phyloP scores from a whole-genome alignment of 1,139 yeast species.

The Protomyces pachydermus region DNA sequence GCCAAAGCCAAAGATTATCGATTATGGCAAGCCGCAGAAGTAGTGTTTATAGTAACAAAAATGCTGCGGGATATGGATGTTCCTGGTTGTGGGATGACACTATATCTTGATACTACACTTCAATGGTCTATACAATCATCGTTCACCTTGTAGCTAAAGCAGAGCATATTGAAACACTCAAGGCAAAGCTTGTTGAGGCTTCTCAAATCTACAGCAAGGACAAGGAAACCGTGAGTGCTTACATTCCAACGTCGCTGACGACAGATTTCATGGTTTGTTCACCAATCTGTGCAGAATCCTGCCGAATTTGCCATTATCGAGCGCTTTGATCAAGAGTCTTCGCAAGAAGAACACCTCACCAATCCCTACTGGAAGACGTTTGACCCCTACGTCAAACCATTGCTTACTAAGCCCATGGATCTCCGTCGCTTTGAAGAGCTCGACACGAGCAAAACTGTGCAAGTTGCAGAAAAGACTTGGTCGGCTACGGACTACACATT shows the following conservation, averaged over 20 bases:
- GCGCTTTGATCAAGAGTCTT: slow-evolving; percentile 9
- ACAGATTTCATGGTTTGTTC: slow-evolving; percentile 5
- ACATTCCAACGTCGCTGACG: neutral
- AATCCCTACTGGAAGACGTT: slow-evolving; percentile 25
- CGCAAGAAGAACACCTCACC: slow-evolving; percentile 20
- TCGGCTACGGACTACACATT: slow-evolving; percentile 8
- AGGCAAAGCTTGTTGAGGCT: slow-evolving; percentile 19
- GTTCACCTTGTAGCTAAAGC: slow-evolving; percentile 19
- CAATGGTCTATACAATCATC: slow-evolving; percentile 25
- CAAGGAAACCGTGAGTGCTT: slow-evolving; percentile 6
- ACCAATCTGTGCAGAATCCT: slow-evolving; percentile 8
- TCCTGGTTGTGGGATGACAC: neutral
- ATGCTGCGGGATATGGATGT: no score
- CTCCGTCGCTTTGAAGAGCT: slow-evolving; percentile 19
- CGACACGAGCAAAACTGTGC: slow-evolving; percentile 14
- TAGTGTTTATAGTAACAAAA: neutral
- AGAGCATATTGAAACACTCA: slow-evolving; percentile 13
- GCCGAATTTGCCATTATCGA: slow-evolving; percentile 22
- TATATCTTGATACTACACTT: neutral
- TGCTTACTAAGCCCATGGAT: slow-evolving; percentile 21
- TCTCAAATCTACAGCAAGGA: slow-evolving; percentile 11
- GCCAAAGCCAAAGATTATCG: slow-evolving; percentile 17
- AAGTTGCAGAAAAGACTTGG: slow-evolving; percentile 21
- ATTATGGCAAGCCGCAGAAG: slow-evolving; percentile 18
- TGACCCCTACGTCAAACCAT: slow-evolving; percentile 22